These are phyloP conservation scores for Silene coronaria DNA, from an alignment of 179 eudicot genomes.

Conservation along the genomic window DNA sequence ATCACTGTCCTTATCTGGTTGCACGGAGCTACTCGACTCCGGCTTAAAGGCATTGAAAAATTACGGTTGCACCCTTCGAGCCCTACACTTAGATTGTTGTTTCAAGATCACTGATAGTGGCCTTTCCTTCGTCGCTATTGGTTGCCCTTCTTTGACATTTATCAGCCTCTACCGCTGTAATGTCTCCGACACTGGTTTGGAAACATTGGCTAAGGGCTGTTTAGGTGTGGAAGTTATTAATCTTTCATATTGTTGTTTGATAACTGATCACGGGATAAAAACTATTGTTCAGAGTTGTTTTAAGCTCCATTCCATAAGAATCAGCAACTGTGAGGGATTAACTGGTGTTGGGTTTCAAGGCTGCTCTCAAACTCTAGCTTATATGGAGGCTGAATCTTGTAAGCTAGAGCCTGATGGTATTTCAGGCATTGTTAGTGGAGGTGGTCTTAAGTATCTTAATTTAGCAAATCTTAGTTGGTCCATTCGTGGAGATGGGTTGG, in stretches of 20 bases:
- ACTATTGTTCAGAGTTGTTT: conserved; percentile 41
- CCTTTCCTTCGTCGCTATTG: conserved; percentile 40
- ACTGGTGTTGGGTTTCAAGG: conserved; percentile 60
- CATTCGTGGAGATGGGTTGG: conserved; percentile 36
- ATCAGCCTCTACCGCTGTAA: conserved; percentile 61
- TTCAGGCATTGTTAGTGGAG: conserved; percentile 49
- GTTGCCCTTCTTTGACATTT: conserved; percentile 40
- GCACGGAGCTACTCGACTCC: conserved; percentile 50
- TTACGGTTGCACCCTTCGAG: conserved; percentile 39
- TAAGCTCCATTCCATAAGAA: conserved; percentile 41
- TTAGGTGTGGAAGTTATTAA: conserved; percentile 40
- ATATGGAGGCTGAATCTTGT: conserved; percentile 70
- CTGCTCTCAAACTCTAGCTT: conserved; percentile 38
- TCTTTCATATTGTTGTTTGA: conserved; percentile 41
- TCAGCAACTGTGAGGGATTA: conserved; percentile 38
- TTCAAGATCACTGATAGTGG: conserved; percentile 51
- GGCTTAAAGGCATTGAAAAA: conserved; percentile 33
- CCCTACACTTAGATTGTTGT: conserved; percentile 55
- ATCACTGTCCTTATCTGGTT: conserved; percentile 56
- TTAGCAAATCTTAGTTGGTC: conserved; percentile 39
- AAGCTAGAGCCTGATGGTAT: conserved; percentile 64
- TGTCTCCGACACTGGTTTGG: conserved; percentile 48
- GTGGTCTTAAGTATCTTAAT: conserved; percentile 59
- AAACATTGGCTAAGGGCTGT: conserved; percentile 48
- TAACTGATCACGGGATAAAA: conserved; percentile 54